These are phyloP conservation scores for Auricularia sp. DNA, from an alignment of 768 basidiomycete genomes.

Conservation along the genomic window DNA sequence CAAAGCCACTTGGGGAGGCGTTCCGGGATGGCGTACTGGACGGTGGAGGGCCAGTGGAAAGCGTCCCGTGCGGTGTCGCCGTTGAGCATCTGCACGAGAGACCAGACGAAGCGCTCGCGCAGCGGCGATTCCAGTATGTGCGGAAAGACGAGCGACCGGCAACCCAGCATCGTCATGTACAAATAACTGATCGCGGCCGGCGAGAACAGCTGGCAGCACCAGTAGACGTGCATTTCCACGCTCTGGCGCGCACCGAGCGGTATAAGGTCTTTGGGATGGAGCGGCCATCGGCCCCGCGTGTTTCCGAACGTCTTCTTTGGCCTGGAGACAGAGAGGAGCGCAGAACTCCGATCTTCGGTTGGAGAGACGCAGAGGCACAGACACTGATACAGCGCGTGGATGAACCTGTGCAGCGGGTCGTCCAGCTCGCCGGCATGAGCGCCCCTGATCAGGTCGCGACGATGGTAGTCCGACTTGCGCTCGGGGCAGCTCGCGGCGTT, in stretches of 20 bases:
- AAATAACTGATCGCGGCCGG: background rate
- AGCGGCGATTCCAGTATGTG: background rate
- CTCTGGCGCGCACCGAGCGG: background rate
- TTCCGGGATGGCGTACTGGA: background rate
- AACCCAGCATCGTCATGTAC: background rate
- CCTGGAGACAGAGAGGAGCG: background rate
- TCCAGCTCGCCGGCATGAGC: no score
- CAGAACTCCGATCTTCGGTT: no score
- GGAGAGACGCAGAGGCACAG: no score
- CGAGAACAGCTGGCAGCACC: background rate
- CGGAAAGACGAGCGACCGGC: background rate
- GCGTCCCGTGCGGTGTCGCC: background rate
- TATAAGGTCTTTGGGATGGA: background rate
- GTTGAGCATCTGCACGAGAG: background rate
- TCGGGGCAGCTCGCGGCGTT: background rate
- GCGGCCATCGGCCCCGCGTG: background rate
- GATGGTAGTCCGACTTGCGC: background rate
- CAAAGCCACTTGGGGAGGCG: background rate
- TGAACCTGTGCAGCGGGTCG: no score
- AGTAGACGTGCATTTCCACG: background rate
- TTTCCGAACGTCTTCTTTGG: background rate
- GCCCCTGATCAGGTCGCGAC: background rate
- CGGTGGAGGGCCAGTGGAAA: background rate
- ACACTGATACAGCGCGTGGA: no score
- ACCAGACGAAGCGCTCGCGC: background rate